Evolutionary conservation across 2,329 filamentous ascomycete genomes (phyloP).

Genomic region (Aspergillus pseudoviridinutans): DNA sequence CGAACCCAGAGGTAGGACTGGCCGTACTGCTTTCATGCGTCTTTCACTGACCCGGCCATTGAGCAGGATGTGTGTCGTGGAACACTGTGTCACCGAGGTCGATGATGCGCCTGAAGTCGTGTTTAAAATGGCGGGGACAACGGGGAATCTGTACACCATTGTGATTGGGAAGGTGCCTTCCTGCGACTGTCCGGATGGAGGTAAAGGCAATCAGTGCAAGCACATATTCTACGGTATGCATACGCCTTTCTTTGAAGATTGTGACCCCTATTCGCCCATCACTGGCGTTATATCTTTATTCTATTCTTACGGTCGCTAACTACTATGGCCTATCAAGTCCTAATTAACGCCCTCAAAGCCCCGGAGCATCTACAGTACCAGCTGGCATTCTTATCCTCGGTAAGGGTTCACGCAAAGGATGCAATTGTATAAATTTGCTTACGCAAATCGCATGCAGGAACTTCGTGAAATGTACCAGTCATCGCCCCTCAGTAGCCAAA

Average conservation of each 20-base stretch:
- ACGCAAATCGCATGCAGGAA: conserved; percentile 36
- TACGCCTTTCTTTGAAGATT: background rate
- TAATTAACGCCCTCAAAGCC: conserved; percentile 56
- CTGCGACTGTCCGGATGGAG: conserved; percentile 54
- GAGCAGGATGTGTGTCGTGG: conserved; percentile 54
- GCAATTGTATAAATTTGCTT: background rate
- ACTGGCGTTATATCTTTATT: conserved; percentile 7
- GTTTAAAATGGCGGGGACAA: conserved; percentile 57
- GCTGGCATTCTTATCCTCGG: conserved; percentile 54
- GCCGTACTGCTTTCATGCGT: background rate
- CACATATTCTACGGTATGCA: conserved; percentile 55
- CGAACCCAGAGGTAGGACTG: conserved; percentile 41
- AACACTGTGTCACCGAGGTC: conserved; percentile 44
- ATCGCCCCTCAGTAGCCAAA: conserved; percentile 48
- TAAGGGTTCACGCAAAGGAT: conserved; percentile 17
- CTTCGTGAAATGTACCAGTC: conserved; percentile 52
- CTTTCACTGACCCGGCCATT: background rate
- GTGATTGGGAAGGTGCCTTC: conserved; percentile 49
- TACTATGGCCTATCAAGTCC: conserved; percentile 38
- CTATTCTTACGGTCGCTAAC: conserved; percentile 5
- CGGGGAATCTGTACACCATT: conserved; percentile 61
- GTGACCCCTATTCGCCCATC: background rate
- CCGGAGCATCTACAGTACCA: conserved; percentile 56
- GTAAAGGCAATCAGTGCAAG: conserved; percentile 59
- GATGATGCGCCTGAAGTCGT: conserved; percentile 47